Evolutionary conservation across 192 early-diverging fungal species (phyloP), one percentile per base, ranked within the genome.

Genomic region (Glomus cerebriforme): DNA sequence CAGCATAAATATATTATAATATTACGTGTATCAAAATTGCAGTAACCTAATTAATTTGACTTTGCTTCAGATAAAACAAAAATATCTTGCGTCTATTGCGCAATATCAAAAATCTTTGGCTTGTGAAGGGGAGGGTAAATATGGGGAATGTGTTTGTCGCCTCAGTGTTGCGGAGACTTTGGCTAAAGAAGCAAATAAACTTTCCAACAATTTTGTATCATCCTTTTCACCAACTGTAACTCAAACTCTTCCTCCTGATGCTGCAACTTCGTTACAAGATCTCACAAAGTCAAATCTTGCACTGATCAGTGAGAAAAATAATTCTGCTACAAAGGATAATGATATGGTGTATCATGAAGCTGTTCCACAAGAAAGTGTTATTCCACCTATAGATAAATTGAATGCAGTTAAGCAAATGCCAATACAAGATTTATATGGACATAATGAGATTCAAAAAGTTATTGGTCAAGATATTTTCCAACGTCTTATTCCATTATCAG

Each of bases 301-400:
- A 45, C 81, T 88, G 8, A 91, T 92, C 79, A 87, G 84, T 3
- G 97, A 97, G 39, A 90, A 93, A 80, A 90, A 93, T 70, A 79
- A 77, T 27, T 83, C 84, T 35, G 90, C 92, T 1, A 89, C 87
- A 24, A 92, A 91, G 59, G 98, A 99, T 87, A 99, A 99, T 83
- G 98, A 99, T 83, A 86, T 98, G 81, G 92, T 99, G 39, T 99
- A 99, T 84, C 92, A 96, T 84, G 95, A 94, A 59, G 73, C 89
- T 0, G 93, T 96, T 0, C 98, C 97, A 6, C 90, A 88, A 74
- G 91, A 90, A 72, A 91, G 93, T 64, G 87, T 92, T 10, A 84
- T 99, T 9, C 86, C 94, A 7, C 89, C 94, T 3, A 86, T 97
- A 10, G 96, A 97, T 49, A 96, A 95, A 73, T 79, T 94, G 69